Percentiles rank a stretch among this genome's conserved stretches.
These are phyloP conservation scores for Wickerhamiella shivajii DNA, from an alignment of 805 yeast genomes.

Conservation along the genomic window DNA sequence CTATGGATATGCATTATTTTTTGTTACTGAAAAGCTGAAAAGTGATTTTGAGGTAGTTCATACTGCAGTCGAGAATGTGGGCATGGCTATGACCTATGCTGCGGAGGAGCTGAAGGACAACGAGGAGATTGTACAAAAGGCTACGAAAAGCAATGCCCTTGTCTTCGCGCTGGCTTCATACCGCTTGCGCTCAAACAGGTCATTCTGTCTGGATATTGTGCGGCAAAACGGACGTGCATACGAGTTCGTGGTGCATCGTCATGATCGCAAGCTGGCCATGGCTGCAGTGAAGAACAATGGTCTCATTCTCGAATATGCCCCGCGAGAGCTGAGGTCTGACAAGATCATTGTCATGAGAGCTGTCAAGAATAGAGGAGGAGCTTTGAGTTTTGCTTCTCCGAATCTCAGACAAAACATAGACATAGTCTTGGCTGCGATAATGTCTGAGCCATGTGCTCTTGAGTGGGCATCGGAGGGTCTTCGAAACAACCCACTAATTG, in stretches of 20 bases:
- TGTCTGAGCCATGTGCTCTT: constrained; percentile 6
- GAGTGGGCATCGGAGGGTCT: constrained; percentile 5
- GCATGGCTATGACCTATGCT: constrained; percentile 6
- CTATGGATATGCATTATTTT: constrained; percentile 6
- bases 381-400: constrained; percentile 1
- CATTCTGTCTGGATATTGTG: constrained; percentile 5
- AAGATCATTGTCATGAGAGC: constrained; percentile 6
- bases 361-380: constrained; percentile 3
- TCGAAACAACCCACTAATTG: constrained; percentile 5
- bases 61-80: constrained; percentile 3
- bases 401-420: constrained; percentile 3
- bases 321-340: neutral
- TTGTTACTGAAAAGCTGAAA: constrained; percentile 1
- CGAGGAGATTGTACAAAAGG: constrained; percentile 3
- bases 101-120: constrained; percentile 3
- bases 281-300: constrained; percentile 8
- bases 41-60: neutral
- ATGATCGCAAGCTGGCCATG: constrained; percentile 7
- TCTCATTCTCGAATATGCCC: constrained; percentile 5
- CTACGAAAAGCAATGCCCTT: constrained; percentile 5
- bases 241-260: constrained; percentile 2
- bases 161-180: constrained; percentile 4
- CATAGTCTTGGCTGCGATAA: constrained; percentile 5
- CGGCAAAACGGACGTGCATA: constrained; percentile 8
- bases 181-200: neutral